Percentiles rank a stretch among this genome's conserved stretches.
phyloP scores from a whole-genome alignment of 202 grass and related monocot genomes.

The Hordeum pubiflorum region DNA sequence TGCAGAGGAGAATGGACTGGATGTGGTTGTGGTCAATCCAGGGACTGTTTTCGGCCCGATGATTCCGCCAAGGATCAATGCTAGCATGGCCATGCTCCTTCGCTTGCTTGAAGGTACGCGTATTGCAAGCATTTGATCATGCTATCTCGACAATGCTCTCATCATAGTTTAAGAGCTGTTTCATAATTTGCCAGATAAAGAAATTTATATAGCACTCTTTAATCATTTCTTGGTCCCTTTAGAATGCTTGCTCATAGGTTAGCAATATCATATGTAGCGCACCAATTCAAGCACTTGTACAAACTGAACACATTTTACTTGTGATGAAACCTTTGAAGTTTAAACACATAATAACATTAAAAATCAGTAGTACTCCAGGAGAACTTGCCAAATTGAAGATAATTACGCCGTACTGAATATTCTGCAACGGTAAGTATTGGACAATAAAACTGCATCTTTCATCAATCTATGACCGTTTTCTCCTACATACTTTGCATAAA shows the following conservation, averaged over 20 bases:
- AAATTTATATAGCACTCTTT: background rate
- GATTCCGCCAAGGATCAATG: slow-evolving; percentile 58
- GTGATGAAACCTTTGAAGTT: background rate
- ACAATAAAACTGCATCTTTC: background rate
- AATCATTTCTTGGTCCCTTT: background rate
- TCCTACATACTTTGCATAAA: background rate
- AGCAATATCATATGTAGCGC: background rate
- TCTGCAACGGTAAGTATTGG: background rate
- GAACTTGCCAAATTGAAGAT: background rate
- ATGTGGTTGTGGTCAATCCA: slow-evolving; percentile 68
- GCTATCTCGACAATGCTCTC: background rate
- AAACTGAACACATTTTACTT: background rate
- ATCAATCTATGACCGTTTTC: background rate
- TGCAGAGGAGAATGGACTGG: slow-evolving; percentile 59
- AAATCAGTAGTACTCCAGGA: background rate
- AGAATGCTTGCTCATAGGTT: background rate
- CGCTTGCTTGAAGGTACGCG: slow-evolving; percentile 53
- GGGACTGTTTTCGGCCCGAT: slow-evolving; percentile 63
- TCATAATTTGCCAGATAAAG: background rate
- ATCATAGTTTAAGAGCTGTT: background rate
- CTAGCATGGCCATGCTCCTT: slow-evolving; percentile 66
- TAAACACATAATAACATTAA: too few relatives aligned
- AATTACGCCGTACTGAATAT: background rate
- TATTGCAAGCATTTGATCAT: background rate
- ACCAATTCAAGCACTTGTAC: background rate